Conservation (phyloP, 2,329 filamentous ascomycete species). For the Sarocladium brachiariae region DNA sequence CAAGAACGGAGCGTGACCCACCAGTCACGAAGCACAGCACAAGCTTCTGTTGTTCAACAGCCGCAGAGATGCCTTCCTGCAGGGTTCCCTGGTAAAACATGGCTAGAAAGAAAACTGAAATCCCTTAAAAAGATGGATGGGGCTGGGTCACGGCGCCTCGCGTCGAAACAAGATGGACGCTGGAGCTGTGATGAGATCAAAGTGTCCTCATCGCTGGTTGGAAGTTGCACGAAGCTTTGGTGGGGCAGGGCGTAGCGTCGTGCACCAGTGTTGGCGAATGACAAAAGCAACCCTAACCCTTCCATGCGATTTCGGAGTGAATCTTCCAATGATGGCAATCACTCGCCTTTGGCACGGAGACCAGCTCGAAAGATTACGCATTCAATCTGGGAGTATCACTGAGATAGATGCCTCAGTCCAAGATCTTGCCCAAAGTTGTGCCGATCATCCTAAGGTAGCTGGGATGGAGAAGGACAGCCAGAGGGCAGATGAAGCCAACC, state of each 20-base stretch:
- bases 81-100: constrained; percentile 82
- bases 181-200: neutral
- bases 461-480: no score
- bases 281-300: neutral
- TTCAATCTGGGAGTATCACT: no score
- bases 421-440: no score
- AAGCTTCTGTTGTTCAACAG: constrained; percentile 67
- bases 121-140: no score
- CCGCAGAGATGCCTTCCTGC: constrained; percentile 71
- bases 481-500: no score
- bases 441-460: no score
- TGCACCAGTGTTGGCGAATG: neutral
- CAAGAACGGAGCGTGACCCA: constrained; percentile 29
- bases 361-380: no score
- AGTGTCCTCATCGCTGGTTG: neutral
- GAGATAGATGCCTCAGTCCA: no score
- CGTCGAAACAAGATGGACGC: neutral
- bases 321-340: no score
- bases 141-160: neutral
- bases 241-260: neutral
- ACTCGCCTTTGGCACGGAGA: no score
- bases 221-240: constrained; percentile 5
- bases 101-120: neutral
- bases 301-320: no score
- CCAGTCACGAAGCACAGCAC: constrained; percentile 82